Evolutionary conservation across 441 rosid species (phyloP), one percentile per base, ranked within the genome.

Genomic region (Adansonia grandidieri): DNA sequence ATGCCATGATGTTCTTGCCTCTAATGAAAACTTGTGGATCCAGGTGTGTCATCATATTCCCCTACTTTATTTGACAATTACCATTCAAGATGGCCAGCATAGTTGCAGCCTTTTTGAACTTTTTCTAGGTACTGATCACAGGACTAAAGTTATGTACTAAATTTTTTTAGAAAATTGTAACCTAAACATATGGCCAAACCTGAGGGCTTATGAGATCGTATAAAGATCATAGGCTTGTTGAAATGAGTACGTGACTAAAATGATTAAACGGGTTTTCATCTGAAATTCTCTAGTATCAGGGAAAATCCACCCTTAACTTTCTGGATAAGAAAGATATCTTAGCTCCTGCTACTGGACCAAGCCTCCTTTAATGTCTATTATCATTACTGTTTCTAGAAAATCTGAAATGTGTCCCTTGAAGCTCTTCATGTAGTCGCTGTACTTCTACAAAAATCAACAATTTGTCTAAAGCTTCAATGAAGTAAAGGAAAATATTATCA

Each of bases 211-310:
- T 47, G 37, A 32, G 37, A 32, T 32, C 3, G 3, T 32, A 32
- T 32, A 32, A 9, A 47, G 51, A 47, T 47, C 51, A 47, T 47
- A 47, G 10, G 51, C 1, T 32, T 32, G 51, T 20, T 53, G 1
- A 57, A 57, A 57, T n/a, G 9, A 57, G 19, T 17, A 57, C 17
- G 8, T 57, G 48, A 28, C 53, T 47, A 24, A 24, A 24, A 24
- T 28, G 32, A 28, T 1, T 28, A 28, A 28, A 28, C 32, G 32
- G 32, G 32, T 28, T 28, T 87, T 81, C 82, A 89, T 96, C 90
- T 89, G 95, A 78, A 92, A 94, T 80, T 94, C 98, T 76, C 96
- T 97, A 4, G 90, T 86, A 65, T 95, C 95, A 0, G 98, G 96
- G 65, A 86, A 94, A 68, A 75, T 82, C 97, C 98, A 94, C 14